A percentile compares a stretch with the other conserved stretches of the same genome.
phyloP scores from a whole-genome alignment of 2,329 filamentous ascomycete genomes.

The Cladosporium sphaerospermum region DNA sequence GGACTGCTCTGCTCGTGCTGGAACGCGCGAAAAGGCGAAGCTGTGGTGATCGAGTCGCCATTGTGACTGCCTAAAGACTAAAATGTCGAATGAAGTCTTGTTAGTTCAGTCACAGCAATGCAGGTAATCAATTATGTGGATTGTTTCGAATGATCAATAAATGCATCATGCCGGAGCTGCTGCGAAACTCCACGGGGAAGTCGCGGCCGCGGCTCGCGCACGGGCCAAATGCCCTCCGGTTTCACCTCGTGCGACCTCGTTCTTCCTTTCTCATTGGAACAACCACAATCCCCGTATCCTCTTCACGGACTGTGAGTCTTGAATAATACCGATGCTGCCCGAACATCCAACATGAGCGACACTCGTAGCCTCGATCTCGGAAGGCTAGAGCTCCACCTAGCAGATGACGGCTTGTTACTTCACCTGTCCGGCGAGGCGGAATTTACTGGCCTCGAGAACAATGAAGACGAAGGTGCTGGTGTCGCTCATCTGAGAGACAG shows the following conservation, averaged over 20 bases:
- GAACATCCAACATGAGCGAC: slow-evolving; percentile 8
- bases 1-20: background rate
- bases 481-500: background rate
- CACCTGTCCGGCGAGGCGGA: background rate
- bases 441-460: background rate
- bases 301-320: background rate
- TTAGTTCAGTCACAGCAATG: no score
- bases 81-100: no score
- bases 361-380: slow-evolving; percentile 6
- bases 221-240: slow-evolving; percentile 3
- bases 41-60: background rate
- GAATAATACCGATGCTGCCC: slow-evolving; percentile 1
- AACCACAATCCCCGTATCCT: background rate
- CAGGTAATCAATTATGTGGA: no score
- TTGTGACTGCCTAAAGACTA: background rate
- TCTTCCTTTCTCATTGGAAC: slow-evolving; percentile 6
- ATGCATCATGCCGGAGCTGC: no score
- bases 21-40: slow-evolving; percentile 4
- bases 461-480: background rate
- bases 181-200: slow-evolving; percentile 2
- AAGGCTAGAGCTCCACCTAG: background rate
- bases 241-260: slow-evolving; percentile 7
- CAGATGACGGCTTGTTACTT: background rate
- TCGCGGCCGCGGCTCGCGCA: background rate
- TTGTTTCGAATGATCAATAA: no score